Conservation (phyloP, 1,139 yeast genomes). For the Taphrina betulina region DNA sequence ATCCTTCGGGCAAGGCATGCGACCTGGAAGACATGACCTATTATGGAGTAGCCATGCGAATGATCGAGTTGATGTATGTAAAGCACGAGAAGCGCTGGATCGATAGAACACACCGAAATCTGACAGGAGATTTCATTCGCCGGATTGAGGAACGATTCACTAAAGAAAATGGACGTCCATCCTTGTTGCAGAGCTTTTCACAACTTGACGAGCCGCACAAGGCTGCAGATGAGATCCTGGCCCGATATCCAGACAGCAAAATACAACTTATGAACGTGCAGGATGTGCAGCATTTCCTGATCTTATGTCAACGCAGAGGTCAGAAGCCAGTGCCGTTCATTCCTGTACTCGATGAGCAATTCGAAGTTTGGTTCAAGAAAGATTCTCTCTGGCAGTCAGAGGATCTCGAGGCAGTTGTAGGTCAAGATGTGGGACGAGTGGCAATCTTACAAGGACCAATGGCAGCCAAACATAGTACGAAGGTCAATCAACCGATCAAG, state of each 20-base stretch:
- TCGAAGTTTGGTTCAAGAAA: slow-evolving; percentile 94
- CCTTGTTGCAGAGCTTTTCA: slow-evolving; percentile 70
- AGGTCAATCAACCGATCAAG: slow-evolving; percentile 88
- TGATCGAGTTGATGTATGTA: slow-evolving; percentile 85
- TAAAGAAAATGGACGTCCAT: slow-evolving; percentile 49
- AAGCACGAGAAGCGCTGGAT: slow-evolving; percentile 82
- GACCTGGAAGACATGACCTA: slow-evolving; percentile 96
- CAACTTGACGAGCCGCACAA: slow-evolving; percentile 68
- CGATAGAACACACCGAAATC: slow-evolving; percentile 79
- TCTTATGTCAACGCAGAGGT: slow-evolving; percentile 73
- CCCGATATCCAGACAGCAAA: slow-evolving; percentile 68
- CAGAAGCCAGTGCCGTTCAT: slow-evolving; percentile 98
- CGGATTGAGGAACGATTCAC: slow-evolving; percentile 97
- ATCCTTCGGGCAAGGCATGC: slow-evolving; percentile 55
- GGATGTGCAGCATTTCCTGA: slow-evolving; percentile 90
- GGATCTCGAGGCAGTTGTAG: slow-evolving; percentile 93
- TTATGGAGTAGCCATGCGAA: slow-evolving; percentile 81
- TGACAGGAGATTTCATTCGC: slow-evolving; percentile 81
- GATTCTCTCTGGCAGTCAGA: slow-evolving; percentile 99
- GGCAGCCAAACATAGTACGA: slow-evolving; percentile 86
- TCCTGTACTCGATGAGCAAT: slow-evolving; percentile 90
- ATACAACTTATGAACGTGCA: slow-evolving; percentile 88
- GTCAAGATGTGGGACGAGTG: slow-evolving; percentile 93
- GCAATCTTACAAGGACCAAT: slow-evolving; percentile 99
- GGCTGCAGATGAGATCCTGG: slow-evolving; percentile 60